Evolutionary conservation across 2,329 filamentous ascomycete species (phyloP).

Genomic region (Paecilomyces niveus): DNA sequence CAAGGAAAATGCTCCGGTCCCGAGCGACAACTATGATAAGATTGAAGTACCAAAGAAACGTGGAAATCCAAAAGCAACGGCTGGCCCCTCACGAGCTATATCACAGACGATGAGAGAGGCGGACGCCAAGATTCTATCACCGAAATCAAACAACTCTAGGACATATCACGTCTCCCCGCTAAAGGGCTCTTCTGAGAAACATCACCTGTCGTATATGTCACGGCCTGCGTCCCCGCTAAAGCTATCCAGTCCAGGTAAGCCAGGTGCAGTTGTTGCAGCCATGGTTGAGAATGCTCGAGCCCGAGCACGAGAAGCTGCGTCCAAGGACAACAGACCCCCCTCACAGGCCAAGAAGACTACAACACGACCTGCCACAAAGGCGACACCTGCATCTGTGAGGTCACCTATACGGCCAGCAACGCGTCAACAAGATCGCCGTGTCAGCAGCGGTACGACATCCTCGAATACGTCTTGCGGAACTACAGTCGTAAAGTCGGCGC

Average conservation of each 20-base stretch:
- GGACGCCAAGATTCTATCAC: conserved; percentile 64
- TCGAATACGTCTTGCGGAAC: conserved; percentile 33
- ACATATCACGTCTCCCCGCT: conserved; percentile 53
- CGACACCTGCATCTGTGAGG: conserved; percentile 19
- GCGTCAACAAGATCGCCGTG: conserved; percentile 31
- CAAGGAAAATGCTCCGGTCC: conserved; percentile 62
- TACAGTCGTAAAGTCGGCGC: conserved; percentile 26
- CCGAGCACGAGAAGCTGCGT: conserved; percentile 16
- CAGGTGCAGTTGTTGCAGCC: conserved; percentile 13
- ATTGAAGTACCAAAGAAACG: conserved; percentile 66
- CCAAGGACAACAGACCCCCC: conserved; percentile 19
- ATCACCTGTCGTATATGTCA: conserved; percentile 50
- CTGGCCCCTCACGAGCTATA: conserved; percentile 31
- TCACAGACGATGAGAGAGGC: conserved; percentile 38
- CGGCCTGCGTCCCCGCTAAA: conserved; percentile 60
- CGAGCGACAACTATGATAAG: conserved; percentile 35
- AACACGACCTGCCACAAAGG: conserved; percentile 19
- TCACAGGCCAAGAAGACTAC: conserved; percentile 19
- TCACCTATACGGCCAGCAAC: conserved; percentile 26
- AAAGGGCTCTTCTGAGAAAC: conserved; percentile 36
- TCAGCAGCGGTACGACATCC: conserved; percentile 24
- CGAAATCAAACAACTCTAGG: conserved; percentile 73
- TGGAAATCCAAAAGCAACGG: conserved; percentile 36
- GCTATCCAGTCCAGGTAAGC: conserved; percentile 35
- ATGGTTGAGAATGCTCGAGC: conserved; percentile 15